phyloP scores from a whole-genome alignment of 495 filamentous ascomycete genomes.

The Annulohypoxylon maeteangense region DNA sequence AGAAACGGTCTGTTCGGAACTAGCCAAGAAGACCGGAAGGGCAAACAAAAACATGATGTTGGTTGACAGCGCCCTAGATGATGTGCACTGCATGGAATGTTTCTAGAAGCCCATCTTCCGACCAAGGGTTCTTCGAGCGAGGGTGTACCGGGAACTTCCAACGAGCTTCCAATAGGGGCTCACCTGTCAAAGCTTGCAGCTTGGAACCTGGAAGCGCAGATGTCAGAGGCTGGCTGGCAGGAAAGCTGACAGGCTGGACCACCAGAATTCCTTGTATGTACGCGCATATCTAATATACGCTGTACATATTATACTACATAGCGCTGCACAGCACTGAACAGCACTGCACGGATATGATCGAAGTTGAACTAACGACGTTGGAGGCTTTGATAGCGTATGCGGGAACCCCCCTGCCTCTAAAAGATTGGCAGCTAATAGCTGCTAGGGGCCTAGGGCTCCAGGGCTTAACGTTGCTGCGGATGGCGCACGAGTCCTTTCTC shows the following conservation, averaged over 20 bases:
- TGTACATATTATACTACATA: background rate
- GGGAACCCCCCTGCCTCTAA: conserved; percentile 4
- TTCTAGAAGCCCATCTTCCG: conserved; percentile 42
- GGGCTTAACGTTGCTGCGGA: conserved; percentile 7
- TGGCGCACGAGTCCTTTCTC: conserved; percentile 24
- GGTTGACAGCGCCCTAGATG: conserved; percentile 28
- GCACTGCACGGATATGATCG: conserved; percentile 23
- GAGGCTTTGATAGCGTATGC: conserved; percentile 2
- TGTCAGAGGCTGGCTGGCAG: conserved; percentile 19
- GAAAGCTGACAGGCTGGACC: background rate
- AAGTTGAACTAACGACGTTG: conserved; percentile 24
- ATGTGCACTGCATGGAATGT: conserved; percentile 45
- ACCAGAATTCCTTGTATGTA: conserved; percentile 6
- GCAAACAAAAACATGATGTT: conserved; percentile 27
- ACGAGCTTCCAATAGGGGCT: conserved; percentile 16
- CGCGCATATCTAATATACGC: background rate
- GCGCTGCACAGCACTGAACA: conserved; percentile 16
- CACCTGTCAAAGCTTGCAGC: conserved; percentile 3
- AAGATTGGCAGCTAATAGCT: conserved; percentile 22
- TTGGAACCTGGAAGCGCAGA: conserved; percentile 10
- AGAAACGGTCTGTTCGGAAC: conserved; percentile 7
- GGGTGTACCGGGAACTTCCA: conserved; percentile 14
- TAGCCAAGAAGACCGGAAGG: conserved; percentile 27
- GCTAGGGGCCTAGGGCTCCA: background rate
- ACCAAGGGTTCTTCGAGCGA: conserved; percentile 13